A percentile compares a stretch with the other conserved stretches of the same genome.
Conservation (phyloP, 305 asterid genomes). For the Fraxinus baroniana region DNA sequence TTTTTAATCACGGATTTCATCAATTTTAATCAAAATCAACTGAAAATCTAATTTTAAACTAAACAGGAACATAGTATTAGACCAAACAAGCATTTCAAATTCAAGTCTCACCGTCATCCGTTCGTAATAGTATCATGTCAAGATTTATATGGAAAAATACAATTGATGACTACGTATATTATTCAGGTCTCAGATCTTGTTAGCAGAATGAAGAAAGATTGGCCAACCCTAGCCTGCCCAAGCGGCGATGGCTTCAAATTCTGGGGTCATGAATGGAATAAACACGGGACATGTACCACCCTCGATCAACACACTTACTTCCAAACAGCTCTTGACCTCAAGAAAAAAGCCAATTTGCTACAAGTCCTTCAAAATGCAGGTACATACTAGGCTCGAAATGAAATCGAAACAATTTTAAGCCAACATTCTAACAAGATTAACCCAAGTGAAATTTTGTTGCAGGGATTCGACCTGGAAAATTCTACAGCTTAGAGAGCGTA, state of each 20-base stretch:
- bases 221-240: constrained; percentile 92
- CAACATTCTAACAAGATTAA: neutral
- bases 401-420: neutral
- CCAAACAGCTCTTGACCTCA: constrained; percentile 60
- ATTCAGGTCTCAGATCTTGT: constrained; percentile 59
- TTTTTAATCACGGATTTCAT: too few relatives aligned
- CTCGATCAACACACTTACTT: constrained; percentile 57
- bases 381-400: constrained; percentile 12
- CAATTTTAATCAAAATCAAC: too few relatives aligned
- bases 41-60: too few relatives aligned
- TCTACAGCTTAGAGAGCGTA: constrained; percentile 40
- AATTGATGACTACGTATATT: neutral
- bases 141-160: neutral
- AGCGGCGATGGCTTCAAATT: constrained; percentile 56
- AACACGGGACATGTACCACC: constrained; percentile 78
- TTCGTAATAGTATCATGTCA: neutral
- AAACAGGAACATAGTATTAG: too few relatives aligned
- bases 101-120: neutral
- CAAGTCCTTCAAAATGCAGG: constrained; percentile 60
- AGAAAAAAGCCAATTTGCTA: constrained; percentile 61
- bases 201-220: constrained; percentile 50
- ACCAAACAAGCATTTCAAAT: too few relatives aligned
- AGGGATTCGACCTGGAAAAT: constrained; percentile 60
- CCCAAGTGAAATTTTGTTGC: neutral
- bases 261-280: constrained; percentile 88